Base-by-base conservation (phyloP, 2,329 filamentous ascomycete genomes). In the Aspergillus cejpii region DNA sequence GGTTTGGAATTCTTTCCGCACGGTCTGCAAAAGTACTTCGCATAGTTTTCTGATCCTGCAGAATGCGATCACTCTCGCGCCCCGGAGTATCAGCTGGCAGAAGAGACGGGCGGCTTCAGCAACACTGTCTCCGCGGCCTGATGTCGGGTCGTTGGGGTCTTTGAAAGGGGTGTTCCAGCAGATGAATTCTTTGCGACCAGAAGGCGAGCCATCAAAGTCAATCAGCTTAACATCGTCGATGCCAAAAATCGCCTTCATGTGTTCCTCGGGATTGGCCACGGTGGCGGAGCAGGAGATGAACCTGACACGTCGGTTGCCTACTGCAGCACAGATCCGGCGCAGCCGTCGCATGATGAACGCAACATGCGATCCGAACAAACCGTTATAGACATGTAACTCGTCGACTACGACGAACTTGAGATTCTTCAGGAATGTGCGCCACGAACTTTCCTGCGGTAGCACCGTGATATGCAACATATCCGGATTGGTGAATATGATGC, bases 121-220 rank as follows among this genome's bases (percentile, higher is more conserved):
- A 63, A 94, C 81, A 3, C 84, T 83, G 62, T 87, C 87, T 11
- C 87, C 87, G 46, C 92, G 80, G 1, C 92, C 91, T 56, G 87
- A 94, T 0, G 85, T 81, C 6, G 89, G 86, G 65, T 97, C 91
- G 1, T 76, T 78, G 0, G 91, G 88, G 55, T 96, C 91, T 63
- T 89, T 94, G 66, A 81, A 95, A 0, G 92, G 92, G 0, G 91
- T 96, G 57, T 98, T 97, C 92, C 92, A 98, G 65, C 90, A 97
- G 5, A 98, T 62, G 46, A 97, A 97, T 59, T 97, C 91, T 62
- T 97, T 97, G 17, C 88, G 77, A 0, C 91, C 88, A 5, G 88
- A 88, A 0, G 92, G 92, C 0, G 90, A 95, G 1, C 92, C 92
- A 61, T 98, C 92, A 58, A 86, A 90, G 59, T 96, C 89, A 1